Evolutionary conservation across 345 rosid genomes (phyloP), one percentile per base, ranked within the genome.

Genomic region (Boechera retrofracta): DNA sequence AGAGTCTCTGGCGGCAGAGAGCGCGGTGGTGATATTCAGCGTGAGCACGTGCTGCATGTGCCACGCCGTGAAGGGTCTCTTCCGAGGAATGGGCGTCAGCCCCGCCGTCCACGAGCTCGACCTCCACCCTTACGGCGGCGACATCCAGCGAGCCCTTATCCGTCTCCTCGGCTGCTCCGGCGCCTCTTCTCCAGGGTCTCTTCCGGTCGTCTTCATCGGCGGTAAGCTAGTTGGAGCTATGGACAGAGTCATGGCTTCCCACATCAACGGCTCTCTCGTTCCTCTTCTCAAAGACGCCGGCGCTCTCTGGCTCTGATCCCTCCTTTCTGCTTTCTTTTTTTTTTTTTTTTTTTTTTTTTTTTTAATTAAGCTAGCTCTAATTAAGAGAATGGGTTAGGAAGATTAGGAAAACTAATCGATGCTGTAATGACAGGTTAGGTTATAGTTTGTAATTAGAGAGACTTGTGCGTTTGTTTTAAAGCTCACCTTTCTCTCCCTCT

Each of bases 31-130:
- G 72, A 86, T 94, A 33, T 89, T 94, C 80, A 91, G 98, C 84
- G 79, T 85, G 9, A 94, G 98, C 83, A 85, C 83, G 0, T 94
- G 98, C 84, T 94, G 98, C 89, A 94, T 94, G 98, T 94, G 97
- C 81, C 98, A 91, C 78, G 94, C 91, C 71, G 85, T 86, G 13
- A 94, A 94, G 81, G 82, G 94, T 61, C 87, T 94, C 11, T 91
- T 94, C 77, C 82, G 91, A 31, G 97, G 96, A 2, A 86, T 94
- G 96, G 98, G 98, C 0, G 98, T 91, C n/a, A 87, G 87, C 81
- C 98, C 97, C 1, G 84, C 96, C 0, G 96, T 94, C 42, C 82
- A 89, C 71, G 98, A 94, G 86, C 92, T 94, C 5, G 97, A 94
- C 71, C 84, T 86, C 33, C 97, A 89, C 66, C 98, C 97, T 0